A percentile compares a stretch with the other conserved stretches of the same genome.
Conservation (phyloP, 495 filamentous ascomycete genomes). For the Podospora comata region DNA sequence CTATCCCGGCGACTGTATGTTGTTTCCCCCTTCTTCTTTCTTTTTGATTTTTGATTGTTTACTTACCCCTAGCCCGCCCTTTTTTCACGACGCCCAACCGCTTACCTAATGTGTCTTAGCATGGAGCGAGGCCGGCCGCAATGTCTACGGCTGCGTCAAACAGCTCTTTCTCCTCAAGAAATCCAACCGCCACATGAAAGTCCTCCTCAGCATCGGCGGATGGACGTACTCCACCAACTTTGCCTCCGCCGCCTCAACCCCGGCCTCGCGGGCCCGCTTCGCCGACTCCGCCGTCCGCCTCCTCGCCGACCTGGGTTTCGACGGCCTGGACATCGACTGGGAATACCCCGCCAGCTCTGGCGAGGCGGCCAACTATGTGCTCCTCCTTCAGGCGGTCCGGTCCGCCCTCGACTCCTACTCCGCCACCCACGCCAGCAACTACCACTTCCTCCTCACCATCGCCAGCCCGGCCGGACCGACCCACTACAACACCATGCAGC, state of each 20-base stretch:
- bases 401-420: slow-evolving; percentile 63
- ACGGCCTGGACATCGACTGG: slow-evolving; percentile 50
- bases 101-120: slow-evolving; percentile 26
- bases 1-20: slow-evolving; percentile 52
- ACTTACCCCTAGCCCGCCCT: neutral
- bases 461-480: slow-evolving; percentile 58
- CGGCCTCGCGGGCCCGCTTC: slow-evolving; percentile 56
- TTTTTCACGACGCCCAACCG: neutral
- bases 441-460: slow-evolving; percentile 72
- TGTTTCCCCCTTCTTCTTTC: neutral
- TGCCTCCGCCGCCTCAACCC: slow-evolving; percentile 59
- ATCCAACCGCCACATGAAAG: slow-evolving; percentile 77
- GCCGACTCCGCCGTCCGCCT: slow-evolving; percentile 62
- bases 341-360: slow-evolving; percentile 54
- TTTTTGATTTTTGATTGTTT: neutral
- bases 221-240: slow-evolving; percentile 87
- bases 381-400: slow-evolving; percentile 64
- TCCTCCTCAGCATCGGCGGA: slow-evolving; percentile 83
- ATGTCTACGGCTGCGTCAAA: slow-evolving; percentile 80
- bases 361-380: slow-evolving; percentile 69
- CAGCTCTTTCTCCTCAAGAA: slow-evolving; percentile 87
- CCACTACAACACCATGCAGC: slow-evolving; percentile 65
- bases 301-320: slow-evolving; percentile 58
- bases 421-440: slow-evolving; percentile 41
- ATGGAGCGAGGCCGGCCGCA: slow-evolving; percentile 51